Percentiles rank a stretch among this genome's conserved stretches.
phyloP scores from a whole-genome alignment of 2,329 filamentous ascomycete genomes.

The Penicillium verrucosum region DNA sequence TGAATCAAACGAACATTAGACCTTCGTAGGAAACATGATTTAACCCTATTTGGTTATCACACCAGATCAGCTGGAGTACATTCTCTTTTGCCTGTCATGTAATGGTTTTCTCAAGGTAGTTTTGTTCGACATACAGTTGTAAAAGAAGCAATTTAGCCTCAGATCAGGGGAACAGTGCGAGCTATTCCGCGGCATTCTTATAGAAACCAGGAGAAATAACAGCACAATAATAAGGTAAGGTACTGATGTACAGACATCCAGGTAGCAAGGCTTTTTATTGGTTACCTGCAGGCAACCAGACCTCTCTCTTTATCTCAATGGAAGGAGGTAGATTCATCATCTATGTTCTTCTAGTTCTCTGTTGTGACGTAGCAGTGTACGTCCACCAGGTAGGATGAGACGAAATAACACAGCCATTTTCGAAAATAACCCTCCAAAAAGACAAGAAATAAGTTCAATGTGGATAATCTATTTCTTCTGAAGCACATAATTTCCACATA shows the following conservation, averaged over 20 bases:
- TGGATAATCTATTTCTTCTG: neutral
- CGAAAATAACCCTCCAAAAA: neutral
- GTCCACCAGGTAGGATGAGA: neutral
- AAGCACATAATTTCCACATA: neutral
- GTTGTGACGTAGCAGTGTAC: too few relatives aligned
- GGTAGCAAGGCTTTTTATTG: too few relatives aligned
- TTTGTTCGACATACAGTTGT: neutral
- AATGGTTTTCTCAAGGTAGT: too few relatives aligned
- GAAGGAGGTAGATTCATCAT: too few relatives aligned
- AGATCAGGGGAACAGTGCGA: neutral
- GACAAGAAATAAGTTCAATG: neutral
- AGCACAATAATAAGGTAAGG: too few relatives aligned
- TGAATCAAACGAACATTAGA: neutral
- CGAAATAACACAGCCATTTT: neutral
- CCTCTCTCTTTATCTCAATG: too few relatives aligned
- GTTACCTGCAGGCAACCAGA: too few relatives aligned
- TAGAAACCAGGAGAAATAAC: neutral
- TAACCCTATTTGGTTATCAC: too few relatives aligned
- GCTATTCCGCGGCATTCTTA: neutral
- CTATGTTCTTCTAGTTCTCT: too few relatives aligned
- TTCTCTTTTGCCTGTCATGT: accelerated
- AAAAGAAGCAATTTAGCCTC: neutral
- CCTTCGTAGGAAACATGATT: neutral
- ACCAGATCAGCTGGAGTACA: too few relatives aligned
- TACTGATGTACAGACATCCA: too few relatives aligned